These are phyloP conservation scores for Colletotrichum aenigma DNA, from an alignment of 2,329 filamentous ascomycete genomes.

Conservation along the genomic window DNA sequence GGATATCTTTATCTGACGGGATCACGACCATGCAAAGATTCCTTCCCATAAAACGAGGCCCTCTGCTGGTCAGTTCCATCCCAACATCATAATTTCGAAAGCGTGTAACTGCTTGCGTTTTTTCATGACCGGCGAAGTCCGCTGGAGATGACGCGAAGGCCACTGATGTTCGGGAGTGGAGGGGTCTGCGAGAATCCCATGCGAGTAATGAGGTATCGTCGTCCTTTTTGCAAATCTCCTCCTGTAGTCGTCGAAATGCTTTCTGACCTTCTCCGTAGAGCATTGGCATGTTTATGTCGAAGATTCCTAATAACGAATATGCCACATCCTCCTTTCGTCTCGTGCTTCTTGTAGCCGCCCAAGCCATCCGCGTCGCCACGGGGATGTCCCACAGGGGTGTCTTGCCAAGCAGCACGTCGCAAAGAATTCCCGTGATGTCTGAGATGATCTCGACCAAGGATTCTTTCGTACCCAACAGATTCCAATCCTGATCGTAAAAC, in stretches of 20 bases:
- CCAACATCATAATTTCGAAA: not conserved
- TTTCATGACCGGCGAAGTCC: not conserved
- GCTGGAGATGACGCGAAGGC: not conserved
- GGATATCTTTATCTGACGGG: not conserved
- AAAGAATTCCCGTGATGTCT: not conserved
- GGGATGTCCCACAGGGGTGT: not conserved
- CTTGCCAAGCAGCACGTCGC: not conserved
- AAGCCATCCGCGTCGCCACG: conserved; percentile 29
- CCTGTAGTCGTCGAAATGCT: conserved; percentile 24
- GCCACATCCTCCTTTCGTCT: conserved; percentile 26
- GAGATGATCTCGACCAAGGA: not conserved
- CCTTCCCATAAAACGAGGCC: not conserved
- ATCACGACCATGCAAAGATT: not conserved
- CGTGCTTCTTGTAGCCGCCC: conserved; percentile 26
- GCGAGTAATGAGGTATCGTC: not conserved
- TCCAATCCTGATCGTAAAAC: conserved; percentile 35
- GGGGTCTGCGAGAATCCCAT: not conserved
- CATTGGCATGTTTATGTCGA: conserved; percentile 29
- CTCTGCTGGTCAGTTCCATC: not conserved
- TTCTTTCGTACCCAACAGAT: conserved; percentile 24
- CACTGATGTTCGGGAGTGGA: not conserved
- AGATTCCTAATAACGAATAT: conserved; percentile 30
- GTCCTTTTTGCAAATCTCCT: not conserved
- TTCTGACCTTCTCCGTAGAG: conserved; percentile 28
- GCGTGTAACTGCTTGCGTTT: not conserved